phyloP scores from a whole-genome alignment of 331 rosid genomes.

The Ulmus americana region DNA sequence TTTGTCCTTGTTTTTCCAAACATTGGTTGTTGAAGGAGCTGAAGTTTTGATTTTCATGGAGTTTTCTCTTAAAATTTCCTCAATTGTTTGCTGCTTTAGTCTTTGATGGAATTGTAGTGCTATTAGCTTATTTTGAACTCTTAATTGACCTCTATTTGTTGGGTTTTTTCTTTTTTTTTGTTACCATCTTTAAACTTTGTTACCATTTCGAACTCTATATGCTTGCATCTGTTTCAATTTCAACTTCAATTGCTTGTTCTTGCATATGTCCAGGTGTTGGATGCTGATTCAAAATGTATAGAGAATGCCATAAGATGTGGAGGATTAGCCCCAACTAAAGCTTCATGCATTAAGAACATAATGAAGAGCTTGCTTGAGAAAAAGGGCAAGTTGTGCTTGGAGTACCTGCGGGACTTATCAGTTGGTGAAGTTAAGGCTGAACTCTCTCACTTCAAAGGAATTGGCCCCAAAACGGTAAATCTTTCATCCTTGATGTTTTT shows the following conservation, averaged over 20 bases:
- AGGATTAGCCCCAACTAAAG: constrained; percentile 46
- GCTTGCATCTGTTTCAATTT: background rate
- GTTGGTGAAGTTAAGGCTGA: constrained; percentile 61
- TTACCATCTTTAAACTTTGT: too few species aligned
- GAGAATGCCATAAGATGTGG: constrained; percentile 48
- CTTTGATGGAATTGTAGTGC: background rate
- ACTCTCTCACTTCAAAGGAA: constrained; percentile 75
- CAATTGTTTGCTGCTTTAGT: too few species aligned
- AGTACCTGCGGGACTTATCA: constrained; percentile 59
- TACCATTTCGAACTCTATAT: too few species aligned
- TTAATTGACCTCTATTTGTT: background rate
- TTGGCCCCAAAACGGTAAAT: constrained; percentile 80
- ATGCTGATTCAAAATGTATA: constrained; percentile 33
- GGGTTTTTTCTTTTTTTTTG: background rate
- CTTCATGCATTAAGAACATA: constrained; percentile 45
- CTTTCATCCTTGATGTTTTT: constrained; percentile 14
- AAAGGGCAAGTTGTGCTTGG: constrained; percentile 68
- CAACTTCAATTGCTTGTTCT: constrained; percentile 8
- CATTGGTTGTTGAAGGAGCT: too few species aligned
- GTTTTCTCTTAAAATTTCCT: too few species aligned
- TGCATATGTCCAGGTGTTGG: constrained; percentile 30
- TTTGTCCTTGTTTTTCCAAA: background rate
- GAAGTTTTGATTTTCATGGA: too few species aligned
- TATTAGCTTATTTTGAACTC: background rate
- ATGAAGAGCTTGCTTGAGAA: constrained; percentile 57